Evolutionary conservation across 2,329 filamentous ascomycete species (phyloP), one percentile per base, ranked within the genome.

Genomic region (Colletotrichum gloeosporioides): DNA sequence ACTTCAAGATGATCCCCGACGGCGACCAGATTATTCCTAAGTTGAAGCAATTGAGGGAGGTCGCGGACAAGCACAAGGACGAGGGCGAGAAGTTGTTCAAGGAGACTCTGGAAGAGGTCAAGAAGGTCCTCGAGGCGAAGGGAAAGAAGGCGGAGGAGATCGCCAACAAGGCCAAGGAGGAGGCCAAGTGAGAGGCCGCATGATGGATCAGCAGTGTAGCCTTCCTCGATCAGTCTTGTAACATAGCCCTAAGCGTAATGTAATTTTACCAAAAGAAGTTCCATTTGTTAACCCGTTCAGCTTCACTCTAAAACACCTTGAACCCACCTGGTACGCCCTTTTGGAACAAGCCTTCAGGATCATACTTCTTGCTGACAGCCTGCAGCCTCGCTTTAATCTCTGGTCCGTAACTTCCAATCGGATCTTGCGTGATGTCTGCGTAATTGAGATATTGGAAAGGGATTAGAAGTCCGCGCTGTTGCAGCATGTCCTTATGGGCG

Each of bases 41-140:
- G 84, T 82, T 95, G 70, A 87, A 91, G 80, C 89, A 94, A 79
- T 83, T 96, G 71, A 88, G 91, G 78, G 88, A 94, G 77, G 87
- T 93, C 16, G 92, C 92, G 0, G 87, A 93, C 79, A 92, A 94
- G 86, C 92, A 94, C 82, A 92, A 91, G 66, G 88, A 92, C 7
- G 93, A 95, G 83, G 93, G 93, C 4, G 90, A 95, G 87, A 90
- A 92, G 83, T 86, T 95, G 49, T 83, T 94, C 68, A 92, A 92
- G 84, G 92, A 94, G 82, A 93, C 93, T 0, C 87, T 94, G 65
- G 89, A 93, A 61, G 93, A 95, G 82, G 85, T 95, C 63, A 88
- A 89, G 82, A 87, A 92, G 83, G 88, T 95, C 34, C 85, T 95
- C 57, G 90, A 93, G 83, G 90, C 91, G 82, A 90, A 90, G 85